Percentiles rank a stretch among this genome's conserved stretches.
Conservation (phyloP, 192 early-diverging fungal genomes). For the Coemansia sp. region DNA sequence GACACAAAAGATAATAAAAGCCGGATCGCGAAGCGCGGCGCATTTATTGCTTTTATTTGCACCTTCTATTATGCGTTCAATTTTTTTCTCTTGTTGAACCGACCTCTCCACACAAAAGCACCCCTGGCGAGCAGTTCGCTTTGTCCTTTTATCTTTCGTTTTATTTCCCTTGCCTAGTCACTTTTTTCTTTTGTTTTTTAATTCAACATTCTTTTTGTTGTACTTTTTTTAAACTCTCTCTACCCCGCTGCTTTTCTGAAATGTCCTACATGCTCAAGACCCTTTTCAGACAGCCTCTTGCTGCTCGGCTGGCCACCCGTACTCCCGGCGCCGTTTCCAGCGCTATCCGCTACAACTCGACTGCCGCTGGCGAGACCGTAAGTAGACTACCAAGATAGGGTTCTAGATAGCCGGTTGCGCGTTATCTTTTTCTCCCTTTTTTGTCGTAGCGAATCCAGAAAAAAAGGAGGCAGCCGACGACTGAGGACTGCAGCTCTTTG, state of each 20-base stretch:
- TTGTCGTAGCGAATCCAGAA: too few relatives aligned
- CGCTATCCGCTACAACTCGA: constrained; percentile 38
- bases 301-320: constrained; percentile 37
- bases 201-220: constrained; percentile 8
- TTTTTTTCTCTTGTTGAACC: not conserved
- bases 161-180: not conserved
- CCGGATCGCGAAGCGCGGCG: not conserved
- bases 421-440: too few relatives aligned
- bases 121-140: not conserved
- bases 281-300: constrained; percentile 41
- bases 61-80: too few relatives aligned
- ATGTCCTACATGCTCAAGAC: constrained; percentile 44
- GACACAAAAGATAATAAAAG: too few relatives aligned
- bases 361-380: constrained; percentile 37
- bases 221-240: constrained; percentile 4
- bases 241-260: constrained; percentile 8
- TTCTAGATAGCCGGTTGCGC: too few relatives aligned
- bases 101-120: not conserved
- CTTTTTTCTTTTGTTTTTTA: constrained; percentile 2
- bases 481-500: too few relatives aligned
- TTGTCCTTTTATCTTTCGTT: not conserved
- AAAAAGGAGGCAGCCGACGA: too few relatives aligned
- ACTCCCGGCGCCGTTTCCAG: constrained; percentile 30
- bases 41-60: not conserved
- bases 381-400: constrained; percentile 7